These are phyloP conservation scores for Emericellopsis cladophorae DNA, from an alignment of 2,329 filamentous ascomycete species.

Conservation along the genomic window DNA sequence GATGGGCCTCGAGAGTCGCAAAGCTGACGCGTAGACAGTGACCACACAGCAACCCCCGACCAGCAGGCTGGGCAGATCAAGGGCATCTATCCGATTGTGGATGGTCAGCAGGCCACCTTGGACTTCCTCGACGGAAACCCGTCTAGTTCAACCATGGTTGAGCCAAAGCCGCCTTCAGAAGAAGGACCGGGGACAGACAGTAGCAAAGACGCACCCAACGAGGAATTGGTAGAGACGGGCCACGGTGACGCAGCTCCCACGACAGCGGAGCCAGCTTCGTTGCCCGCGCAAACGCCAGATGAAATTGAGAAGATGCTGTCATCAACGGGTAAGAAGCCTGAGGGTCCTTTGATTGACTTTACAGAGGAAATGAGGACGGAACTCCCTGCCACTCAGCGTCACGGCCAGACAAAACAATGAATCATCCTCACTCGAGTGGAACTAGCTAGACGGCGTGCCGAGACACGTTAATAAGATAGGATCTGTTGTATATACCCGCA, in stretches of 20 bases:
- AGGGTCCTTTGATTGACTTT: constrained; percentile 44
- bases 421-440: too few relatives aligned
- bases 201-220: constrained; percentile 1
- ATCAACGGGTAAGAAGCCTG: constrained; percentile 31
- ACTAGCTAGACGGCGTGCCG: too few relatives aligned
- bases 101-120: constrained; percentile 52
- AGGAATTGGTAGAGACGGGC: constrained; percentile 42
- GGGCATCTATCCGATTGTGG: constrained; percentile 72
- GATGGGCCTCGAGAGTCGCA: not conserved
- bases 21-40: constrained; percentile 10
- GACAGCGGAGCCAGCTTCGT: not conserved
- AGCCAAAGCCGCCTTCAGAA: not conserved
- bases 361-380: constrained; percentile 37
- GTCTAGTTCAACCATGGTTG: not conserved
- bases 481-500: too few relatives aligned
- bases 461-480: too few relatives aligned
- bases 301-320: constrained; percentile 31
- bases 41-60: constrained; percentile 40
- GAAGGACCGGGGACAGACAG: constrained; percentile 39
- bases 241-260: constrained; percentile 12
- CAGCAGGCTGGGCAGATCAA: constrained; percentile 73
- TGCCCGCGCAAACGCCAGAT: constrained; percentile 7
- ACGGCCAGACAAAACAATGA: too few relatives aligned
- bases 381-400: constrained; percentile 18
- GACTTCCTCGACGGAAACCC: constrained; percentile 37